Conservation (phyloP, 2,329 filamentous ascomycete species). For the Pseudocercospora musae region DNA sequence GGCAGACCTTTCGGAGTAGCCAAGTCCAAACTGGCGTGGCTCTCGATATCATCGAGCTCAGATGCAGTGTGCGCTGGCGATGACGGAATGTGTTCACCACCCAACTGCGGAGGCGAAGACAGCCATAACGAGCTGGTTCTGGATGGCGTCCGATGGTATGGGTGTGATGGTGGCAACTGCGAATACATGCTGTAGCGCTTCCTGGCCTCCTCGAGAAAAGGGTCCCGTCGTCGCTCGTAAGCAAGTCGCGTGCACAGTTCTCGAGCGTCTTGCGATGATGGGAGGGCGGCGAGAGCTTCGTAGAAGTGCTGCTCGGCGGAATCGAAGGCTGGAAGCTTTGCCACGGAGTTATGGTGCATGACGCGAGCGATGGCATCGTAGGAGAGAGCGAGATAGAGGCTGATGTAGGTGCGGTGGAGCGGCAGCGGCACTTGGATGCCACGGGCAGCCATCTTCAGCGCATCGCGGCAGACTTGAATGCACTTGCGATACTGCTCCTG, state of each 20-base stretch:
- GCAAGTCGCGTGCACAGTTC: slow-evolving; percentile 7
- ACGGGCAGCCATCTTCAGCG: slow-evolving; percentile 18
- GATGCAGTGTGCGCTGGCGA: slow-evolving; percentile 19
- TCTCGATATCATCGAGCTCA: slow-evolving; percentile 28
- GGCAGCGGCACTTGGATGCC: slow-evolving; percentile 17
- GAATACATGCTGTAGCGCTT: not conserved
- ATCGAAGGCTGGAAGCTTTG: slow-evolving; percentile 43
- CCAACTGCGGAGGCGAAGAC: slow-evolving; percentile 7
- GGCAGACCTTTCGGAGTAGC: slow-evolving; percentile 25
- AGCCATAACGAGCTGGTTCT: slow-evolving; percentile 10
- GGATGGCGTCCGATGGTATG: slow-evolving; percentile 2
- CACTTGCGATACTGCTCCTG: slow-evolving; percentile 32
- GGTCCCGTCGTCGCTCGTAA: not conserved
- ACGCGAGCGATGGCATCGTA: slow-evolving; percentile 47
- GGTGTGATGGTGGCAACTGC: not conserved
- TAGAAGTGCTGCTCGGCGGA: slow-evolving; percentile 41
- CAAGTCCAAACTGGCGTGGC: slow-evolving; percentile 31
- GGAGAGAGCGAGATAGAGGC: slow-evolving; percentile 47
- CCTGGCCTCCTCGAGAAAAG: slow-evolving; percentile 5
- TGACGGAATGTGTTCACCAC: not conserved
- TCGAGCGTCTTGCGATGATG: slow-evolving; percentile 21
- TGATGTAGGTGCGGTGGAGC: slow-evolving; percentile 37
- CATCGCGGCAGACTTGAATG: slow-evolving; percentile 31
- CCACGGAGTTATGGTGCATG: slow-evolving; percentile 46
- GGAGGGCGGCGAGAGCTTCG: slow-evolving; percentile 27